phyloP scores from a whole-genome alignment of 345 rosid species.

The Raphanus sativus region DNA sequence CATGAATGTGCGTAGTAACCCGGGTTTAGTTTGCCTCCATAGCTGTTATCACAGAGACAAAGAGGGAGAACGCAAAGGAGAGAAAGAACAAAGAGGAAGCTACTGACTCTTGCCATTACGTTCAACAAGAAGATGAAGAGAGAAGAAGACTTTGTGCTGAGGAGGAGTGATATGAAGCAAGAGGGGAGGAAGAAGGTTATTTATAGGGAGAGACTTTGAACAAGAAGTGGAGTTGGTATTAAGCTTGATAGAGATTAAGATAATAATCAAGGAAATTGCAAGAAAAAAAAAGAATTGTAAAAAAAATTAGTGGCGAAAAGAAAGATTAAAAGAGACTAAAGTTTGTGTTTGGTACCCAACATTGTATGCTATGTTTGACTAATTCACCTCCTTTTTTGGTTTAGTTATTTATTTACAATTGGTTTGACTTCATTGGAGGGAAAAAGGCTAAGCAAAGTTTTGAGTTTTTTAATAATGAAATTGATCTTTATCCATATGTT shows the following conservation, averaged over 20 bases:
- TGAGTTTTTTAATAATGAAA: neutral
- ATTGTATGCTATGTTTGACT: conserved; percentile 31
- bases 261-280: conserved; percentile 9
- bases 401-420: conserved; percentile 4
- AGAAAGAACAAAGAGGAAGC: conserved; percentile 42
- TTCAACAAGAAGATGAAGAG: conserved; percentile 9
- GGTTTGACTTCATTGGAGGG: conserved; percentile 23
- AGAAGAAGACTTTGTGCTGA: conserved; percentile 26
- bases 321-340: conserved; percentile 10
- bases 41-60: conserved; percentile 37
- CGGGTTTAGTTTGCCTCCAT: conserved; percentile 50
- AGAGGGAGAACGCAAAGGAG: conserved; percentile 55
- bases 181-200: conserved; percentile 8
- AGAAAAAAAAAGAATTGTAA: neutral
- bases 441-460: conserved; percentile 22
- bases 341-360: conserved; percentile 42
- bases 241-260: conserved; percentile 13
- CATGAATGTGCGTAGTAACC: conserved; percentile 64
- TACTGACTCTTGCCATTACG: conserved; percentile 42
- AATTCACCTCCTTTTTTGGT: conserved; percentile 17
- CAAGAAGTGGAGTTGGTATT: conserved; percentile 47
- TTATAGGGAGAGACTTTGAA: conserved; percentile 21
- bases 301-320: neutral
- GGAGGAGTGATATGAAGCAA: conserved; percentile 26
- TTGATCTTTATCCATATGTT: conserved; percentile 28